These are phyloP conservation scores for Malassezia restricta DNA, from an alignment of 1,284 basidiomycete genomes.

Conservation along the genomic window DNA sequence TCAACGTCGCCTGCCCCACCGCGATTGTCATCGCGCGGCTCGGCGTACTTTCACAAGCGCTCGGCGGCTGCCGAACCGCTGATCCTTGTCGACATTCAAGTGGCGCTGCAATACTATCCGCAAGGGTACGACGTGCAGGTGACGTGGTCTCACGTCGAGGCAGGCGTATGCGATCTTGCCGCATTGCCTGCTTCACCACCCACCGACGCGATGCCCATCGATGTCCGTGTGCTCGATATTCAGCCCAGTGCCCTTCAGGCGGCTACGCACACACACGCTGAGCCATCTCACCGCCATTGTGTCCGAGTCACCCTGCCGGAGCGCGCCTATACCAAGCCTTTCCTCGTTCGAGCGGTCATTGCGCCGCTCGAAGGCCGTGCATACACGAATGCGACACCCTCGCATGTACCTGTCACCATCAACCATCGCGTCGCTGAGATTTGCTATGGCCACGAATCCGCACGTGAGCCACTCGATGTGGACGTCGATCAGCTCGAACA, in stretches of 20 bases:
- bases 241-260: constrained; percentile 42
- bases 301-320: constrained; percentile 25
- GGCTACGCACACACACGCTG: constrained; percentile 33
- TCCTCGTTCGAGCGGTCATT: constrained; percentile 21
- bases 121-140: constrained; percentile 37
- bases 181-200: background rate
- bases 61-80: constrained; percentile 20
- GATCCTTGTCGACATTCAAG: constrained; percentile 33
- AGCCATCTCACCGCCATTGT: constrained; percentile 36
- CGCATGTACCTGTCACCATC: constrained; percentile 15
- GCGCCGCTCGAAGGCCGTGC: constrained; percentile 7
- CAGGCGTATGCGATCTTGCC: background rate
- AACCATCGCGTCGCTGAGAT: constrained; percentile 16
- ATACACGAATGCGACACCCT: background rate
- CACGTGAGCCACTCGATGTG: background rate
- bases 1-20: constrained; percentile 19
- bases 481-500: constrained; percentile 8
- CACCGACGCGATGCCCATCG: constrained; percentile 20
- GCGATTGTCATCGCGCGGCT: background rate
- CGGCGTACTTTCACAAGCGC: constrained; percentile 9
- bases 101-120: constrained; percentile 39
- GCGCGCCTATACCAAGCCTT: background rate
- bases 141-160: constrained; percentile 11
- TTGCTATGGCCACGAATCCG: constrained; percentile 9
- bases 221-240: constrained; percentile 29